phyloP scores from a whole-genome alignment of 2,329 filamentous ascomycete species.

The Cytospora chrysosperma region DNA sequence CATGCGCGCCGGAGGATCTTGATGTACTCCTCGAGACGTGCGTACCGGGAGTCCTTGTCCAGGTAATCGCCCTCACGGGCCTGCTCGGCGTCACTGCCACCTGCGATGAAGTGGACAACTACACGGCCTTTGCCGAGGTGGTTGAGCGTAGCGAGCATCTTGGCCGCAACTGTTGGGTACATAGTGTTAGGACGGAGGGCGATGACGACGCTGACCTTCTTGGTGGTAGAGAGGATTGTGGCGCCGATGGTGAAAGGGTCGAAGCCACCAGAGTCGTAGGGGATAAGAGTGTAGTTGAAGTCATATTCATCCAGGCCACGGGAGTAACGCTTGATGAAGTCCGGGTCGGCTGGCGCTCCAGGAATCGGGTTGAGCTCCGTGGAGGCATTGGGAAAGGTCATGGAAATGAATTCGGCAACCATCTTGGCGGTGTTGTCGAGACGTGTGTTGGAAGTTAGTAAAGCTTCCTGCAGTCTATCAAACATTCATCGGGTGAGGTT shows the following conservation, averaged over 20 bases:
- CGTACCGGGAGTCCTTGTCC: slow-evolving; percentile 57
- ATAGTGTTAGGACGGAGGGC: slow-evolving; percentile 61
- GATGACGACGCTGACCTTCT: slow-evolving; percentile 60
- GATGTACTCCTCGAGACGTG: slow-evolving; percentile 60
- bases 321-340: slow-evolving; percentile 56
- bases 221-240: slow-evolving; percentile 56
- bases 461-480: neutral
- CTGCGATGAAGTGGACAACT: slow-evolving; percentile 63
- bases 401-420: slow-evolving; percentile 57
- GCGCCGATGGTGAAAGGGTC: slow-evolving; percentile 60
- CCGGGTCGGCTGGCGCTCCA: slow-evolving; percentile 51
- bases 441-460: neutral
- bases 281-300: slow-evolving; percentile 62
- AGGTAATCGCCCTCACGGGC: slow-evolving; percentile 60
- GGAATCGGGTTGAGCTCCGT: slow-evolving; percentile 56
- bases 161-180: slow-evolving; percentile 62
- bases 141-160: slow-evolving; percentile 60
- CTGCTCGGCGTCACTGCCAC: slow-evolving; percentile 60
- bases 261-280: slow-evolving; percentile 54
- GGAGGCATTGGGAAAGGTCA: slow-evolving; percentile 56
- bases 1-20: slow-evolving; percentile 58
- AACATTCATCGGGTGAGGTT: neutral
- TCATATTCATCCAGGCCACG: slow-evolving; percentile 57
- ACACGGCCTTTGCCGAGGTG: slow-evolving; percentile 57
- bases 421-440: slow-evolving; percentile 30